Conservation (phyloP, 1,284 basidiomycete genomes). For the Anthracocystis panici-leucophaei region DNA sequence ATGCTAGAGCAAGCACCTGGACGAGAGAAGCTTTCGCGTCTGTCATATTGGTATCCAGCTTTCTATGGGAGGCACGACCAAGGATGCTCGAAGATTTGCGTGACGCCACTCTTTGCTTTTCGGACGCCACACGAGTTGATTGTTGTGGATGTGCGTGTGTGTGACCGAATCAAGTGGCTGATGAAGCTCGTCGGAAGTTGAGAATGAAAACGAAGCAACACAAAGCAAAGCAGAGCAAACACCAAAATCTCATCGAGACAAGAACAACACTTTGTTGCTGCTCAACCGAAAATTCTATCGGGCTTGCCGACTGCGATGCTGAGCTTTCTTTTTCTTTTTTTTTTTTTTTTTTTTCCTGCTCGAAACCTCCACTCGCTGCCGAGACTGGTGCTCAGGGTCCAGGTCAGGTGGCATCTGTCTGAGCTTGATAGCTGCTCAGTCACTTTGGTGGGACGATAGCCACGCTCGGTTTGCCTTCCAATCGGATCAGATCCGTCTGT, state of each 20-base stretch:
- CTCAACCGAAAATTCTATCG: background rate
- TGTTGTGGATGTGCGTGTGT: too few species aligned
- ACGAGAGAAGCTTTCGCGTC: conserved; percentile 39
- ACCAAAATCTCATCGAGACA: too few species aligned
- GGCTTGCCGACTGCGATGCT: conserved; percentile 8
- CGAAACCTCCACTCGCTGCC: conserved; percentile 12
- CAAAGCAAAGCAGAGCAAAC: background rate
- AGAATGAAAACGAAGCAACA: conserved; percentile 3
- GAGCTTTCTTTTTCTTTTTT: too few species aligned
- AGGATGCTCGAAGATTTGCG: background rate
- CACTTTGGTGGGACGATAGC: background rate
- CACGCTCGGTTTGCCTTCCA: background rate
- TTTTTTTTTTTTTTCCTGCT: background rate
- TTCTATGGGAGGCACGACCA: background rate
- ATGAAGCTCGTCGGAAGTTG: conserved; percentile 6
- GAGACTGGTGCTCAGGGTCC: conserved; percentile 25
- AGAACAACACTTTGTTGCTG: conserved; percentile 4
- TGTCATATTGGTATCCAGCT: conserved; percentile 14
- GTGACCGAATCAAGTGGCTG: background rate
- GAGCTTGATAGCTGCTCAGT: background rate
- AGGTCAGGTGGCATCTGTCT: conserved; percentile 9
- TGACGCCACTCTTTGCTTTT: too few species aligned
- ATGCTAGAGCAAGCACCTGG: conserved; percentile 47
- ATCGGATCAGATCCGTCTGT: background rate
- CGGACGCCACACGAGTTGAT: too few species aligned